Base-by-base conservation (phyloP, 2,329 filamentous ascomycete species). In the Leptographium procerum region DNA sequence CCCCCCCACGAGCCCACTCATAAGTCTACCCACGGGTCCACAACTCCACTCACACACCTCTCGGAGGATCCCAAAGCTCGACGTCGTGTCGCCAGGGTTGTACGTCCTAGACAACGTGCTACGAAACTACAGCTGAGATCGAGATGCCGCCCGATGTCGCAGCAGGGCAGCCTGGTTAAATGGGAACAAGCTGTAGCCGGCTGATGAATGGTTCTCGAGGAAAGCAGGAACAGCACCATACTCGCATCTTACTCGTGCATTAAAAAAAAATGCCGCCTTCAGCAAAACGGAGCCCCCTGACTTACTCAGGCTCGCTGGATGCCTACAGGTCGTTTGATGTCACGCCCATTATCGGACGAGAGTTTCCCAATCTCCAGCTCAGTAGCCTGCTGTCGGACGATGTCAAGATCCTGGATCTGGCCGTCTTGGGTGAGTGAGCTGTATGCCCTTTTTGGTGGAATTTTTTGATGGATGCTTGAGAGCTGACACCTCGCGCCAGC, bases 301-400 rank as follows among this genome's bases (percentile, higher is more conserved):
- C 36, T 2, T 68, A 68, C 59, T 65, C 65, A 0, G 65, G 66
- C 16, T 64, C 58, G 22, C 61, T 69, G 16, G 66, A 69, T 58
- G 40, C 61, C 1, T 70, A 68, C 56, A 63, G 69, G 61, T 65
- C 66, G 4, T 68, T 69, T 56, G 71, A 73, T 58, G 64, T 76
- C 28, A 80, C 78, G 19, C 77, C 77, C 9, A 71, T 75, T 51
- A 79, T 80, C 48, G 78, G 78, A 1, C 73, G 73, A 34, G 77
- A 80, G 64, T 81, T 75, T 63, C 65, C 65, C 11, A 67, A 65
- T 11, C 67, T 73, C 14, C 69, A 73, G 57, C 66, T 73, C 40
- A 64, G 61, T 19, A 65, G 70, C 65, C 57, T 73, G 33, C 62
- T 73, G 45, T 63, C 65, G 57, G 69, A 72, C 50, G 78, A 83